Base-by-base conservation (phyloP, 1,139 yeast genomes). In the Scheffersomyces quercinus region DNA sequence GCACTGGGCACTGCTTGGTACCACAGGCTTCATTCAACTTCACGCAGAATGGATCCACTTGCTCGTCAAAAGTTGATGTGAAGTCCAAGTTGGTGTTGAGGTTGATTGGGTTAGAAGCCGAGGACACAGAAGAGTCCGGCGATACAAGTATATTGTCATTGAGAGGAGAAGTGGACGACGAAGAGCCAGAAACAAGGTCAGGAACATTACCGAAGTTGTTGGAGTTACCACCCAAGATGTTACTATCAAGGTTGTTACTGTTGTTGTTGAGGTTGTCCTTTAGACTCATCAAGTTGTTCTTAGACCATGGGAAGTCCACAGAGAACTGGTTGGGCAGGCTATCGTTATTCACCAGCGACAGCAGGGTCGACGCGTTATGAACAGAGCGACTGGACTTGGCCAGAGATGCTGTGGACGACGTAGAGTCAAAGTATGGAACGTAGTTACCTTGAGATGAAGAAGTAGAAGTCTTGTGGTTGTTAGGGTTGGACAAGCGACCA, bases 21-120 rank as follows among this genome's bases (percentile, higher is more conserved):
- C 97, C 97, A 64, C 98, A 91, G 0, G 91, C 97, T 60, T 82
- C 78, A 49, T 80, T 79, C 54, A 91, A 73, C 55, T 83, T 80
- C 26, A 77, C 79, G 59, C 98, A 91, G 58, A 91, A 91, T 39
- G 83, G 84, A 50, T 74, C 76, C 14, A 68, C 62, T 50, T 70
- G 64, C 50, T 75, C 79, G 33, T 74, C 78, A 50, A 72, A 75
- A 28, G 58, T 59, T 13, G 54, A 51, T 9, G 54, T 49, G 34
- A 60, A 49, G 16, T 57, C 61, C 24, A 50, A 47, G 29, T 43
- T 44, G 24, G 39, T 29, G 30, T 39, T 38, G 16, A 47, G 38
- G 8, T 48, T 39, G 34, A 45, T 43, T 13, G 35, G 35, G n/a
- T 31, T 31, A 8, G 35, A 31, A 14, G 35, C 24, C 2, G 35